Evolutionary conservation across 2,329 filamentous ascomycete species (phyloP).

Genomic region (Xylariales sp.): DNA sequence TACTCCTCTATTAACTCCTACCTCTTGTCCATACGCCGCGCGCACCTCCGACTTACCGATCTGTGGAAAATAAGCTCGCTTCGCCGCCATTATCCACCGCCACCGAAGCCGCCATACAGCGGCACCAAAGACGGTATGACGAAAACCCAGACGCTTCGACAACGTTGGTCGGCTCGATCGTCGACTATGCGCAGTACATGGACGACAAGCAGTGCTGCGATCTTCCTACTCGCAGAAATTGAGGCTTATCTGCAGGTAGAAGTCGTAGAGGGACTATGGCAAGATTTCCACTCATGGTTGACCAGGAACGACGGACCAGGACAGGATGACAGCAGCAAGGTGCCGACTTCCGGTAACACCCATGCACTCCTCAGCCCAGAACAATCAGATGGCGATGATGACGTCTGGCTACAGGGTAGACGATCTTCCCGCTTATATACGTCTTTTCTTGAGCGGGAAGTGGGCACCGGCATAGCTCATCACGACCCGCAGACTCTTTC

Average conservation of each 20-base stretch:
- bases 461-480: constrained; percentile 18
- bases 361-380: background rate
- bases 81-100: constrained; percentile 70
- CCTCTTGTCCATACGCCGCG: constrained; percentile 76
- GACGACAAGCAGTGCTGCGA: constrained; percentile 81
- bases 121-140: constrained; percentile 56
- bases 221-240: constrained; percentile 86
- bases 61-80: constrained; percentile 83
- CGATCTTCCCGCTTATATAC: background rate
- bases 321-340: constrained; percentile 11
- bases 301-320: constrained; percentile 31
- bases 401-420: constrained; percentile 9
- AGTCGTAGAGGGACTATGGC: constrained; percentile 76
- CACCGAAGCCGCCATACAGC: constrained; percentile 59
- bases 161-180: constrained; percentile 58
- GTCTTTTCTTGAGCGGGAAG: background rate
- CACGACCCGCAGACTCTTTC: constrained; percentile 85
- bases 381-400: background rate
- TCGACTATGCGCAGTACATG: constrained; percentile 75
- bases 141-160: constrained; percentile 56
- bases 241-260: constrained; percentile 88
- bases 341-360: constrained; percentile 2
- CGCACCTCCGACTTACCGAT: constrained; percentile 77
- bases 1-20: constrained; percentile 89
- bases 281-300: constrained; percentile 74